Evolutionary conservation across 2,329 filamentous ascomycete species (phyloP), one percentile per base, ranked within the genome.

Genomic region (Cladosporium sp.): DNA sequence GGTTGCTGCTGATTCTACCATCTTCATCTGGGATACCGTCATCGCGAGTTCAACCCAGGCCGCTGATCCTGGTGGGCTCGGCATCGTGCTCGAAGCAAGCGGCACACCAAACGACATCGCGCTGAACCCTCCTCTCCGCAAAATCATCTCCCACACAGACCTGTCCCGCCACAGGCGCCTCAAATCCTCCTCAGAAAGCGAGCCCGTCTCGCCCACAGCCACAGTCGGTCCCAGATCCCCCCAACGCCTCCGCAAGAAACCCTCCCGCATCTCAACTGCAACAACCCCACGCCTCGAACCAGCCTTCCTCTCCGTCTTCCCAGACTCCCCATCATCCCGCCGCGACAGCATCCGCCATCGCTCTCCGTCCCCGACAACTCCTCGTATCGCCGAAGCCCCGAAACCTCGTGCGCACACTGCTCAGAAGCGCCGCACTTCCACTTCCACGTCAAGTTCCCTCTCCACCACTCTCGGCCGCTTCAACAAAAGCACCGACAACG

Each of bases 111-210:
- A 30, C 10, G 51, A 57, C 11, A 36, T 64, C 52, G 24, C 21
- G 15, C 52, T 63, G 14, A 66, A 88, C 88, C 91, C 90, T 41
- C 93, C 94, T 4, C 80, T 98, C 38, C 86, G 95, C 63, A 90
- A 92, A 65, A 91, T 99, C 10, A 83, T 98, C 36, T 97, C 93
- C 1, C 92, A 91, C 72, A 89, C 90, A 0, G 94, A 98, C 73
- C 81, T 98, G 49, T 91, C 92, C 10, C 92, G 93, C 68, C 93
- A 96, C 63, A 80, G 82, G 63, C 80, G 82, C 21, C 61, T 64
- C 32, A 80, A 82, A 21, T 68, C 71, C n/a, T 78, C 38, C 0
- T 47, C 77, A 26, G 78, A 82, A 4, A 32, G 49, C 28, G 70
- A 73, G 30, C 66, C 70, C 28, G 59, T 66, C 3, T 75, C 76